Evolutionary conservation across 768 basidiomycete species (phyloP), one percentile per base, ranked within the genome.

Genomic region (Naganishia randhawae): DNA sequence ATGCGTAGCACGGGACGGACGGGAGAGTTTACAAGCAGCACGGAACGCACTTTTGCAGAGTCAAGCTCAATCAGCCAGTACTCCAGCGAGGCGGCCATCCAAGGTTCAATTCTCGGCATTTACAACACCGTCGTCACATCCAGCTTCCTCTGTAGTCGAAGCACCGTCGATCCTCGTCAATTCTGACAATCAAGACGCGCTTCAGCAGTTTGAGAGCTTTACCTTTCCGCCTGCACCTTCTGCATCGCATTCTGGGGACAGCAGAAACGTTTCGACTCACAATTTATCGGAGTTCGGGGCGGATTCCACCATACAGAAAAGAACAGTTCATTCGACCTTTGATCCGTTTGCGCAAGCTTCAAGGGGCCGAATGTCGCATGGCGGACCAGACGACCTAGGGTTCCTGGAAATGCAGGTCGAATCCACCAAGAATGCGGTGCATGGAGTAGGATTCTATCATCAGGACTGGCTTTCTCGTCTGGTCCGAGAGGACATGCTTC

Each of bases 61-160:
- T 63, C 48, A 48, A 13, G 41, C 42, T 33, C 25, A 27, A 45
- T 50, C 66, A 11, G 14, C 31, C 19, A 50, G 22, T 19, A 32
- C 57, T 45, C 50, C 50, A n/a, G 63, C 50, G 6, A 63, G 78
- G 19, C 68, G 79, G 52, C 75, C 78, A 31, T 74, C 73, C 7
- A 79, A 76, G 61, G 77, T 79, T n/a, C 80, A 80, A 65, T 80
- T 78, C 63, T 68, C 67, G 25, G 48, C 66, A 2, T 48, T 61
- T 19, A 39, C 37, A 10, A 39, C 37, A 2, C 35, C 57, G 2
- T 25, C 57, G 14, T 6, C 39, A 2, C 57, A 61, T 41, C 35
- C 39, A 22, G 8, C 35, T 39, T 61, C 57, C 8, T 4, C 37
- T 17, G 37, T 35, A 2, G 41, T 19, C 16, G 57, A 41, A n/a